Evolutionary conservation across 768 basidiomycete species (phyloP), one percentile per base, ranked within the genome.

Genomic region (Xanthoconium purpureum): DNA sequence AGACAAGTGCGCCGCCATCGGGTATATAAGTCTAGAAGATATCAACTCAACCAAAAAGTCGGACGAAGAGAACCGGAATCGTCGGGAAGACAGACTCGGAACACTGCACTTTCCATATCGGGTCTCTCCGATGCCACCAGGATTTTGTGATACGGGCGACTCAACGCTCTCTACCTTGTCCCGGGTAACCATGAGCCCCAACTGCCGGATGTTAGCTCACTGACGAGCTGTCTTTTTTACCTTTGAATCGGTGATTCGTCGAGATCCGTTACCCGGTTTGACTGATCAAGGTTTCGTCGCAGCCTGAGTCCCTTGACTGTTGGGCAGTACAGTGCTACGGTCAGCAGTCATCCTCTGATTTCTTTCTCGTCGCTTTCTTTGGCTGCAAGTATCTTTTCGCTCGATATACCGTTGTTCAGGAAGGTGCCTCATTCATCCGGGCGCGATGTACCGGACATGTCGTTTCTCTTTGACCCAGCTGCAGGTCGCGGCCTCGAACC

Each of bases 401-500:
- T 20, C 17, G 8, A 13, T 53, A 54, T 54, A 40, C 32, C 20
- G 15, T 9, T 9, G 9, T 42, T 38, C n/a, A 50, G 45, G 56
- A 33, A 43, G 6, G 17, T 30, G 36, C n/a, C 20, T 44, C 42
- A 3, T 39, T n/a, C 46, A 28, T 36, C 43, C 30, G 14, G 9
- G 36, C 40, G 30, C 6, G n/a, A 28, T 17, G n/a, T 29, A 3
- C 37, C 13, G 9, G 36, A 57, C 11, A 36, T 35, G 35, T 36
- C 15, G 18, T 69, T 69, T 13, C 65, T 72, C 43, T 57, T 70
- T 18, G 76, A 78, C 36, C 75, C 77, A 17, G 58, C 68, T 10
- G 53, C 76, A 70, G 38, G 67, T 83, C 38, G 79, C 40, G 80
- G 77, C 30, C 73, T 81, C 47, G 77, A 82, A 36, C 79, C 80